A percentile compares a stretch with the other conserved stretches of the same genome.
phyloP scores from a whole-genome alignment of 768 basidiomycete genomes.

The Psilocybe cubensis region DNA sequence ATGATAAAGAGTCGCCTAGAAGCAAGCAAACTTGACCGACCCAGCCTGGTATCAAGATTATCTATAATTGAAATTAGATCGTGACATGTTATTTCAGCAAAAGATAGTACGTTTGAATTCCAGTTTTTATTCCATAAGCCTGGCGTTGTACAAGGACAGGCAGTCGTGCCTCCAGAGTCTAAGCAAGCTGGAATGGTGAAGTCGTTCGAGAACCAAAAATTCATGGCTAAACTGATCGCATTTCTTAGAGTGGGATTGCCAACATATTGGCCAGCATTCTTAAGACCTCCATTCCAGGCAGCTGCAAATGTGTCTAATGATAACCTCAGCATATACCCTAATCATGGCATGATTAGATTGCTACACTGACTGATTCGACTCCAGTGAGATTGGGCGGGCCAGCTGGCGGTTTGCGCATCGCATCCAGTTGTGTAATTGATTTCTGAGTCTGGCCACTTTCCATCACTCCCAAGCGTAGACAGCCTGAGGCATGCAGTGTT shows the following conservation, averaged over 20 bases:
- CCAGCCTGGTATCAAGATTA: slow-evolving; percentile 60
- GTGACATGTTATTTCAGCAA: neutral
- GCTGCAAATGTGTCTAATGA: slow-evolving; percentile 49
- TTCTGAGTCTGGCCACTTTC: slow-evolving; percentile 54
- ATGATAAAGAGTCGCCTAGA: slow-evolving; percentile 45
- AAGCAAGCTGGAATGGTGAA: slow-evolving; percentile 54
- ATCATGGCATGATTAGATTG: neutral
- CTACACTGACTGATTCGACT: slow-evolving; percentile 44
- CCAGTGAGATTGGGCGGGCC: slow-evolving; percentile 68
- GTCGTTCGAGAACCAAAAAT: slow-evolving; percentile 64
- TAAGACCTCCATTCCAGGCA: slow-evolving; percentile 53
- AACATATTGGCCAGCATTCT: slow-evolving; percentile 38
- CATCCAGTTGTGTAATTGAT: slow-evolving; percentile 67
- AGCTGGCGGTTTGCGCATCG: slow-evolving; percentile 60
- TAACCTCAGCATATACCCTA: neutral
- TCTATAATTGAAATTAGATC: slow-evolving; percentile 28
- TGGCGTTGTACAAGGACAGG: slow-evolving; percentile 58
- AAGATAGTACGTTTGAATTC: slow-evolving; percentile 50
- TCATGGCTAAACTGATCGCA: slow-evolving; percentile 50
- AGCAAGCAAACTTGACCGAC: slow-evolving; percentile 59
- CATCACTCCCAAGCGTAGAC: slow-evolving; percentile 44
- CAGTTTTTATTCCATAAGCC: slow-evolving; percentile 63
- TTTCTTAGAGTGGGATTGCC: slow-evolving; percentile 37
- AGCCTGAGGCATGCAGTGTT: slow-evolving; percentile 37
- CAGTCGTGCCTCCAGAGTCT: slow-evolving; percentile 48